phyloP scores from a whole-genome alignment of 257 asterid species.

The Avicennia marina region DNA sequence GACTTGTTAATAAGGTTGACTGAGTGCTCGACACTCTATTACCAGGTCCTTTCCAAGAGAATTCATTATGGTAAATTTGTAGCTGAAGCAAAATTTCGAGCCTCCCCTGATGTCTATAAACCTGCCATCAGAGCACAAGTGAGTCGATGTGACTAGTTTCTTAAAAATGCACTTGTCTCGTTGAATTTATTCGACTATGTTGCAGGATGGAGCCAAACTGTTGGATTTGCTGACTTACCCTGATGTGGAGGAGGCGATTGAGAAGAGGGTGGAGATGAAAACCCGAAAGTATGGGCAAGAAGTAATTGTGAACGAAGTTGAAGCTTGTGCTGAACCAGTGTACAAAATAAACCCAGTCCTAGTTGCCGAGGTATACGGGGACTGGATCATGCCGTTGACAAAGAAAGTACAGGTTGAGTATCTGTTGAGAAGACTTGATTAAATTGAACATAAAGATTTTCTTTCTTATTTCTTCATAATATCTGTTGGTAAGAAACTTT shows the following conservation, averaged over 20 bases:
- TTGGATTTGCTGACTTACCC: slow-evolving; percentile 75
- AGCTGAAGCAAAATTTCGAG: slow-evolving; percentile 87
- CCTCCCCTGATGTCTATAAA: slow-evolving; percentile 56
- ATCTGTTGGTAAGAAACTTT: too few species aligned
- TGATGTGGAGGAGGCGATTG: slow-evolving; percentile 62
- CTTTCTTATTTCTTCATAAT: not conserved
- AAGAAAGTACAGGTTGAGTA: slow-evolving; percentile 88
- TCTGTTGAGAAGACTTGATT: slow-evolving; percentile 75
- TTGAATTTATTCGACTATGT: too few species aligned
- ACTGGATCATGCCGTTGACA: slow-evolving; percentile 94
- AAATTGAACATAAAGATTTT: not conserved
- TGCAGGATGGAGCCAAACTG: slow-evolving; percentile 49
- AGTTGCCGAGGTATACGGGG: slow-evolving; percentile 63
- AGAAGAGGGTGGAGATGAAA: slow-evolving; percentile 70
- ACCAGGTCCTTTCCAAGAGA: slow-evolving; percentile 75
- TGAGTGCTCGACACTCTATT: not conserved
- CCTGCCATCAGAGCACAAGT: slow-evolving; percentile 72
- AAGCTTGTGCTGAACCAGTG: slow-evolving; percentile 31
- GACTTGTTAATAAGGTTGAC: too few species aligned
- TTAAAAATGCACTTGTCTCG: not conserved
- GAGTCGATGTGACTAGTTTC: slow-evolving; percentile 6
- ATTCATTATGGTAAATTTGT: slow-evolving; percentile 90
- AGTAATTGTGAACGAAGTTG: slow-evolving; percentile 24
- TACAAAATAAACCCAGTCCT: slow-evolving; percentile 71
- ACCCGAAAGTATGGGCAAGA: slow-evolving; percentile 69